Evolutionary conservation across 306 rosid species (phyloP), one percentile per base, ranked within the genome.

Genomic region (Purshia tridentata): DNA sequence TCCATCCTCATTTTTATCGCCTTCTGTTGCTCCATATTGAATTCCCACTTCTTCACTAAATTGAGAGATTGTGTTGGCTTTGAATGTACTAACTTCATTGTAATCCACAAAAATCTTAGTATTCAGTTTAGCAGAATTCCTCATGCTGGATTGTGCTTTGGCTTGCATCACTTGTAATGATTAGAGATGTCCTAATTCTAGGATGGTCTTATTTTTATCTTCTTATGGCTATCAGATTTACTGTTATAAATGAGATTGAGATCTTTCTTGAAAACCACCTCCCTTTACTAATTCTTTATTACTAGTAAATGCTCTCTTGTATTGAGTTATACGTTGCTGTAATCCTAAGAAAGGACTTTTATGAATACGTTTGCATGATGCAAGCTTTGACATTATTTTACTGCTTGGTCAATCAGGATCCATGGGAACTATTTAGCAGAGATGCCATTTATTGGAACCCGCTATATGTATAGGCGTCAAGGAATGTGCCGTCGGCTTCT

Each of bases 391-490:
- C 71, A 50, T 41, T 52, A n/a, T 48, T 63, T 71, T 82, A 19
- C 64, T 70, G 44, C 81, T 72, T 80, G 71, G 78, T 74, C 60
- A 70, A 81, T 77, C 80, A 93, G 98, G 87, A 88, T 93, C 77
- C 98, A 84, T 69, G 98, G 98, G 67, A 82, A 82, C 79, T 80
- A 80, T 72, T 80, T 93, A 67, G 98, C 97, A 54, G 98, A 93
- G 91, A 93, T 93, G 97, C 98, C 98, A 67, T 93, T 91, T 76
- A 81, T 93, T 76, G 98, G 98, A 72, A 93, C 98, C 78, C 97
- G 98, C 73, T 74, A 85, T 74, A 80, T 88, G 89, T 88, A 88
- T 68, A 89, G 98, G 84, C 92, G 98, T 42, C 96, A 91, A 78
- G 98, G 98, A 74, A 91, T 93, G 98, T 88, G 91, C 84, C 92